Conservation (phyloP, 768 basidiomycete genomes). For the Punctularia strigosozonata region DNA sequence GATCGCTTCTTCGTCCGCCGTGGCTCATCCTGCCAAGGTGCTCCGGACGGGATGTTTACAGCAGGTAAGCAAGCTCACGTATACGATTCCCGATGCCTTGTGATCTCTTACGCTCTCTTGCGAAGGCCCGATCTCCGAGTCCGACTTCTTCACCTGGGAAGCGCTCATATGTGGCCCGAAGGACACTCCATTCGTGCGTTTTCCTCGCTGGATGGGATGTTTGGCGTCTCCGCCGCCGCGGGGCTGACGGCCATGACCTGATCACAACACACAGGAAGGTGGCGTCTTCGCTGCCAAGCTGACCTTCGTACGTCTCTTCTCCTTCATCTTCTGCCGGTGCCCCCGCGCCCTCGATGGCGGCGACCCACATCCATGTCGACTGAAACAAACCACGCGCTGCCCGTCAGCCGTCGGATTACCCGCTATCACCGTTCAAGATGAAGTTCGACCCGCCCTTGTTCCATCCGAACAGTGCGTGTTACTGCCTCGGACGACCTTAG, state of each 20-base stretch:
- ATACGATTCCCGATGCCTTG: constrained; percentile 3
- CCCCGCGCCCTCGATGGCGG: constrained; percentile 1
- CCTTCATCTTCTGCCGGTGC: constrained; percentile 5
- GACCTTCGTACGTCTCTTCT: constrained; percentile 61
- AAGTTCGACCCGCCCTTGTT: constrained; percentile 94
- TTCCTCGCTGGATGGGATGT: constrained; percentile 2
- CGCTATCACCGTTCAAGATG: constrained; percentile 98
- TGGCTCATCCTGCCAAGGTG: constrained; percentile 31
- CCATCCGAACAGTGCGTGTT: constrained; percentile 85
- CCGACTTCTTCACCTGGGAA: constrained; percentile 95
- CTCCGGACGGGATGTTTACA: constrained; percentile 94
- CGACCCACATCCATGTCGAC: too few relatives aligned
- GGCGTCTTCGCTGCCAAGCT: constrained; percentile 89
- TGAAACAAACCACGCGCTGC: too few relatives aligned
- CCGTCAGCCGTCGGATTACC: constrained; percentile 82
- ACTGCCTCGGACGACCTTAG: constrained; percentile 3
- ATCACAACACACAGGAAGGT: constrained; percentile 53
- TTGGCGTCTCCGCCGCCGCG: background rate
- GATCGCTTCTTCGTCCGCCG: constrained; percentile 2
- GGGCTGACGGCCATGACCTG: background rate
- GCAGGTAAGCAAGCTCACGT: constrained; percentile 42
- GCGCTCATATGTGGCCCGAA: constrained; percentile 89
- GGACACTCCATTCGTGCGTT: constrained; percentile 83
- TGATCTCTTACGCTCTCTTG: constrained; percentile 3
- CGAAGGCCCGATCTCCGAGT: constrained; percentile 78